Base-by-base conservation (phyloP, 768 basidiomycete species). In the Symmetrospora coprosmae region DNA sequence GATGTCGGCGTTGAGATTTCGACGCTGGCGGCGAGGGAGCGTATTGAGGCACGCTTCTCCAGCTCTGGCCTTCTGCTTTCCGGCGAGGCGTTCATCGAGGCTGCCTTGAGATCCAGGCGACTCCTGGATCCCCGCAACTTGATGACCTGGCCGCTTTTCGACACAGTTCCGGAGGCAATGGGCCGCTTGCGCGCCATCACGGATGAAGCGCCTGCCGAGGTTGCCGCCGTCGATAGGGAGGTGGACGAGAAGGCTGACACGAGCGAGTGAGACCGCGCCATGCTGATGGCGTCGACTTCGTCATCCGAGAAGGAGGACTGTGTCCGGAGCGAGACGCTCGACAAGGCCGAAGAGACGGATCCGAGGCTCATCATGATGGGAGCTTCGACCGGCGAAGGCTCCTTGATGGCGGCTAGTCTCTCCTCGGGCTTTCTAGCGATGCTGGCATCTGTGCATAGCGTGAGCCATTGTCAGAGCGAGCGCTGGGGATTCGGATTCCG, bases 181-280 rank as follows among this genome's bases (percentile, higher is more conserved):
- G 55, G 55, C 7, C 55, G 55, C 37, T 58, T 58, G 39, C 55
- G 39, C 7, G 43, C 14, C 6, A 58, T 21, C 14, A 58, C 43
- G 41, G 41, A 45, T 33, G 19, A 27, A 16, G 23, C n/a, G 19
- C 41, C 46, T 21, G 55, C 43, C 16, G 55, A 34, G 13, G 55
- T 41, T n/a, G 55, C 55, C 6, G 55, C 21, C 17, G 55, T 58
- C 16, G 31, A 34, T 9, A 45, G 25, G 21, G 55, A 58, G 16
- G 8, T 43, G 40, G 43, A n/a, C 21, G 55, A 58, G 43, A 58
- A 58, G 21, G 55, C 31, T 4, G 55, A 58, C 2, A 53, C 34
- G 27, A 53, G 34, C 33, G 51, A 53, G n/a, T 45, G 37, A 27
- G 55, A 58, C 8, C 55, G 55, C 16, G 43, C 40, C 55, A 58